A percentile compares a stretch with the other conserved stretches of the same genome.
phyloP scores from a whole-genome alignment of 140 eudicot genomes.

The Oenanthe javanica region DNA sequence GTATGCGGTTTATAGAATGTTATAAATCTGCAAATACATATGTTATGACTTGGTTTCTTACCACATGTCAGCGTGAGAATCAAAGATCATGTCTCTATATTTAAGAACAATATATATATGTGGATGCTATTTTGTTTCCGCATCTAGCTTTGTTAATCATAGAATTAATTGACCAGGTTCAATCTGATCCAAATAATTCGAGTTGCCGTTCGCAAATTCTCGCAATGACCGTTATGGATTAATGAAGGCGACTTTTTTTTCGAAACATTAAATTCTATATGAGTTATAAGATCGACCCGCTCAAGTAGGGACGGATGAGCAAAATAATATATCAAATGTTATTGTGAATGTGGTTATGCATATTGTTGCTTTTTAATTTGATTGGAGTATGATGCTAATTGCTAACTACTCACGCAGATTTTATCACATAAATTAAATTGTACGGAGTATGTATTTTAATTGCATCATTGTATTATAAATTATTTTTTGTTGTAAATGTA shows the following conservation, averaged over 20 bases:
- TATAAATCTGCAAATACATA: too few relatives aligned
- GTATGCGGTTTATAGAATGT: too few relatives aligned
- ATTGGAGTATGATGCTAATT: background rate
- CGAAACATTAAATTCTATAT: background rate
- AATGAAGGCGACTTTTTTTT: background rate
- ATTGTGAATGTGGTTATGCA: too few relatives aligned
- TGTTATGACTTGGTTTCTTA: too few relatives aligned
- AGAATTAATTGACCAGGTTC: background rate
- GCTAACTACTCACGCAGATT: background rate
- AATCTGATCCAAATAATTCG: background rate
- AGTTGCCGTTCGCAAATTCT: too few relatives aligned
- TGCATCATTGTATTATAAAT: too few relatives aligned
- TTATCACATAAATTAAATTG: background rate
- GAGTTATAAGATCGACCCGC: background rate
- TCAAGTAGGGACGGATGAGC: background rate
- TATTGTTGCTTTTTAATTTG: background rate
- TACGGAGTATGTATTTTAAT: too few relatives aligned
- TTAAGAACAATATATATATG: background rate
- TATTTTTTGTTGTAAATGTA: too few relatives aligned
- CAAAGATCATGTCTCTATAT: background rate
- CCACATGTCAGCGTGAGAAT: background rate
- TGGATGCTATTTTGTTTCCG: background rate
- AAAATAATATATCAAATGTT: background rate
- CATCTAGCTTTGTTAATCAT: background rate
- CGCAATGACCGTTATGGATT: background rate